Evolutionary conservation across 78 protist species (phyloP).

Genomic region (Dictyostelium citrinum): DNA sequence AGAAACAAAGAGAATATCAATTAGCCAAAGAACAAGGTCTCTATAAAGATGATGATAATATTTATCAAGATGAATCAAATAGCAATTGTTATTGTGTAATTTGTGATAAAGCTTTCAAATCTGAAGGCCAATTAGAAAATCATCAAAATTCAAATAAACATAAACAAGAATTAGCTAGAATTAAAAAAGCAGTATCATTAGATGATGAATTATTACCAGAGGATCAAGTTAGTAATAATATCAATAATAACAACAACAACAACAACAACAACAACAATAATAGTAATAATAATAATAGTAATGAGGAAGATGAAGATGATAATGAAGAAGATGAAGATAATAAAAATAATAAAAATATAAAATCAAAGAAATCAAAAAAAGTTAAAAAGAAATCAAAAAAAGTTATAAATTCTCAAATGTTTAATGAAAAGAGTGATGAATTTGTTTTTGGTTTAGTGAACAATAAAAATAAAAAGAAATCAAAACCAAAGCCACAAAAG

Average conservation of each 20-base stretch:
- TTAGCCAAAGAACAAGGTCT: background rate
- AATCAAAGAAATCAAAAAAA: background rate
- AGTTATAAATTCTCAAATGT: background rate
- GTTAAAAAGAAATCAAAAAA: constrained; percentile 10
- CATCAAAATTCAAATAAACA: constrained; percentile 83
- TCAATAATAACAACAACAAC: background rate
- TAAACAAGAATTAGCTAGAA: constrained; percentile 11
- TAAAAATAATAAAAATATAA: background rate
- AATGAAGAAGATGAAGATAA: background rate
- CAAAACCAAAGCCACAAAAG: background rate
- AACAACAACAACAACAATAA: background rate
- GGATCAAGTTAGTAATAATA: background rate
- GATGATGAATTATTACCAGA: background rate
- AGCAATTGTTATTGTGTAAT: constrained; percentile 42
- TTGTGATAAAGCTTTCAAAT: constrained; percentile 81
- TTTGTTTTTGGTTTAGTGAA: constrained; percentile 24
- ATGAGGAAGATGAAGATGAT: background rate
- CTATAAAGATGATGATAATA: background rate
- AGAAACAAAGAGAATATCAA: constrained; percentile 50
- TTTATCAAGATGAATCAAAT: constrained; percentile 43
- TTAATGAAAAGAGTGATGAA: background rate
- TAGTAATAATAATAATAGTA: too few relatives aligned
- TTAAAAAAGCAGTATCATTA: constrained; percentile 3
- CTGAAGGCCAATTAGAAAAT: constrained; percentile 31
- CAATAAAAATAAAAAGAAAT: background rate